Evolutionary conservation across 2,329 filamentous ascomycete species (phyloP).

Genomic region (Pestalotiopsis sp.): DNA sequence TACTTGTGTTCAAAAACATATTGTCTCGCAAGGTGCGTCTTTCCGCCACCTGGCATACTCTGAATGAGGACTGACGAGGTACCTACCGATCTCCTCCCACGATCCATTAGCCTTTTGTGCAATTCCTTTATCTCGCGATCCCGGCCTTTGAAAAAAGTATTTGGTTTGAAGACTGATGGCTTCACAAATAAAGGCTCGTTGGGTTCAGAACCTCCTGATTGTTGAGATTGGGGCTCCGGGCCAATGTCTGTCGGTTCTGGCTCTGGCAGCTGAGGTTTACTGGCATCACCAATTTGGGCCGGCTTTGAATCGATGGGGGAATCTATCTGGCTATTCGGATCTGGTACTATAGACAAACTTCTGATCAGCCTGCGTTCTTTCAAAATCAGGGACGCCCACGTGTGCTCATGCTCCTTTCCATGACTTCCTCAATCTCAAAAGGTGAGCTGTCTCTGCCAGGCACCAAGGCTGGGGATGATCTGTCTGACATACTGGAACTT

Average conservation of each 20-base stretch:
- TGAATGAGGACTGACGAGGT: slow-evolving; percentile 67
- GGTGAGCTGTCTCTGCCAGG: slow-evolving; percentile 22
- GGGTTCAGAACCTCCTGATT: slow-evolving; percentile 26
- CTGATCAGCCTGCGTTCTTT: slow-evolving; percentile 33
- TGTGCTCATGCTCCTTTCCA: slow-evolving; percentile 15
- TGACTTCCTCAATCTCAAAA: slow-evolving; percentile 35
- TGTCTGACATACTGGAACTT: slow-evolving; percentile 32
- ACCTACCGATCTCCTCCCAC: slow-evolving; percentile 55
- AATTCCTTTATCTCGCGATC: slow-evolving; percentile 59
- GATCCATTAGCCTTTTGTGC: slow-evolving; percentile 61
- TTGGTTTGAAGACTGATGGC: slow-evolving; percentile 61
- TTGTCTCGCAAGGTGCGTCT: slow-evolving; percentile 69
- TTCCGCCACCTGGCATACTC: slow-evolving; percentile 67
- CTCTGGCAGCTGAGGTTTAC: slow-evolving; percentile 30
- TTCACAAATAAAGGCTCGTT: slow-evolving; percentile 40
- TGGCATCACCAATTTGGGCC: slow-evolving; percentile 24
- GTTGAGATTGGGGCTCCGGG: slow-evolving; percentile 31
- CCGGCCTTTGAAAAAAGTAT: slow-evolving; percentile 61
- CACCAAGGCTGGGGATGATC: slow-evolving; percentile 20
- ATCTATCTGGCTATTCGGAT: slow-evolving; percentile 35
- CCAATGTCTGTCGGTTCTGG: slow-evolving; percentile 28
- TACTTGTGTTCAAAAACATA: slow-evolving; percentile 64
- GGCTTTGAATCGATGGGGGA: slow-evolving; percentile 28
- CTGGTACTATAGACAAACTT: slow-evolving; percentile 30
- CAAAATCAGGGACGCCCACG: slow-evolving; percentile 13